Conservation (phyloP, 2,329 filamentous ascomycete species). For the Colletotrichum graminicola region DNA sequence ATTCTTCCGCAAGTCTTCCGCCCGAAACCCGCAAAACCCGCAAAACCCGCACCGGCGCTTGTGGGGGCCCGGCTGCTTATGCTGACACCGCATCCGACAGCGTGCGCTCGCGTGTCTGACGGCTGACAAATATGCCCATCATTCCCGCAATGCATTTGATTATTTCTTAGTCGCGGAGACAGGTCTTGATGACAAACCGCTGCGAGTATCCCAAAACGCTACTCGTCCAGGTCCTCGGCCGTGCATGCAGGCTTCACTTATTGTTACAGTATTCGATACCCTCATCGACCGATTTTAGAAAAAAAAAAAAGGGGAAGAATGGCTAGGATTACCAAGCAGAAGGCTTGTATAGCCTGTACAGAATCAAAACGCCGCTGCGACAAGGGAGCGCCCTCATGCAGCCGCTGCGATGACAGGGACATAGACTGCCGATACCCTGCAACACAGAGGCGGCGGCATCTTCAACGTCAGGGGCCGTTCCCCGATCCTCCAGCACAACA, state of each 20-base stretch:
- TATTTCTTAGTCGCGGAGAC: not conserved
- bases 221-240: no score
- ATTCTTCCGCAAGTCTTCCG: constrained; percentile 33
- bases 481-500: not conserved
- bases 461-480: not conserved
- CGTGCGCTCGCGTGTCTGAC: not conserved
- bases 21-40: constrained; percentile 42
- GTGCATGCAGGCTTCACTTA: not conserved
- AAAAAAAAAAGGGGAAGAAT: not conserved
- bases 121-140: constrained; percentile 23
- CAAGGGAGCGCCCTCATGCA: constrained; percentile 49
- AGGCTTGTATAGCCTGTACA: constrained; percentile 52
- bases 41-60: constrained; percentile 24
- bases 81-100: not conserved
- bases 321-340: constrained; percentile 41
- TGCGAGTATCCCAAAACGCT: not conserved
- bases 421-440: constrained; percentile 44
- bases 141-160: not conserved
- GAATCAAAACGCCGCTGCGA: constrained; percentile 54
- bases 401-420: constrained; percentile 47
- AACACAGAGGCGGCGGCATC: constrained; percentile 18
- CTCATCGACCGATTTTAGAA: no score
- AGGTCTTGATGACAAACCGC: constrained; percentile 2
- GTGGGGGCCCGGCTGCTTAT: not conserved
- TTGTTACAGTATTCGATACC: not conserved